Percentiles rank a stretch among this genome's conserved stretches.
phyloP scores from a whole-genome alignment of 2,329 filamentous ascomycete genomes.

The Rhexocercosporidium sp. region DNA sequence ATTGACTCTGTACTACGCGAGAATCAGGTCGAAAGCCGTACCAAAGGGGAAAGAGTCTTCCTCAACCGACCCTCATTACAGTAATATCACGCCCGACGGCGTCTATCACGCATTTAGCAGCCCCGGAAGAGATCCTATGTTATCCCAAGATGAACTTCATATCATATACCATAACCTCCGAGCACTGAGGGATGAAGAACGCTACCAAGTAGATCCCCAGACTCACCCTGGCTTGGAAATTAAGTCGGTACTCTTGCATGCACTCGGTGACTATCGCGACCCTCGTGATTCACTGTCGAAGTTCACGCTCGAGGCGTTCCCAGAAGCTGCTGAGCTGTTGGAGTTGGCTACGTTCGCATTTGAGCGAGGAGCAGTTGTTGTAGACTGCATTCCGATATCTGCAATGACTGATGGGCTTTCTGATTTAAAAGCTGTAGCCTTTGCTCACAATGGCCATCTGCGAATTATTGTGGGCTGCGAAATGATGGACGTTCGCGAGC shows the following conservation, averaged over 20 bases:
- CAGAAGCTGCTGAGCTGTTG: slow-evolving; percentile 44
- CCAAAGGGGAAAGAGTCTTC: slow-evolving; percentile 22
- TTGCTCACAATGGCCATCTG: slow-evolving; percentile 22
- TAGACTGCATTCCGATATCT: slow-evolving; percentile 34
- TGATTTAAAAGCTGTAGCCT: slow-evolving; percentile 33
- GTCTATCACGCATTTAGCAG: slow-evolving; percentile 29
- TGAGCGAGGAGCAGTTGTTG: slow-evolving; percentile 30
- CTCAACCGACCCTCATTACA: slow-evolving; percentile 14
- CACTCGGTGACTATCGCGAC: slow-evolving; percentile 28
- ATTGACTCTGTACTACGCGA: slow-evolving; percentile 53
- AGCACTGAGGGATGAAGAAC: slow-evolving; percentile 48
- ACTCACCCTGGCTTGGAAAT: slow-evolving; percentile 51
- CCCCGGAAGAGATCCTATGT: slow-evolving; percentile 47
- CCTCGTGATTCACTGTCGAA: slow-evolving; percentile 39
- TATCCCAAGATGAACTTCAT: slow-evolving; percentile 56
- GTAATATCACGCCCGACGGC: slow-evolving; percentile 20
- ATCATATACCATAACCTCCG: slow-evolving; percentile 50
- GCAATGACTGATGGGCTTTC: slow-evolving; percentile 23
- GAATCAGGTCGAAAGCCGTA: slow-evolving; percentile 50
- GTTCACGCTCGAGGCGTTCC: slow-evolving; percentile 50
- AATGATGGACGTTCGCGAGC: slow-evolving; percentile 30
- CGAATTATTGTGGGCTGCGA: slow-evolving; percentile 34
- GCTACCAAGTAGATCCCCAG: slow-evolving; percentile 49
- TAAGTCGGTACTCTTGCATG: slow-evolving; percentile 47
- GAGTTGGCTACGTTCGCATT: slow-evolving; percentile 29